Base-by-base conservation (phyloP, 2,329 filamentous ascomycete genomes). In the Zymoseptoria ardabiliae region DNA sequence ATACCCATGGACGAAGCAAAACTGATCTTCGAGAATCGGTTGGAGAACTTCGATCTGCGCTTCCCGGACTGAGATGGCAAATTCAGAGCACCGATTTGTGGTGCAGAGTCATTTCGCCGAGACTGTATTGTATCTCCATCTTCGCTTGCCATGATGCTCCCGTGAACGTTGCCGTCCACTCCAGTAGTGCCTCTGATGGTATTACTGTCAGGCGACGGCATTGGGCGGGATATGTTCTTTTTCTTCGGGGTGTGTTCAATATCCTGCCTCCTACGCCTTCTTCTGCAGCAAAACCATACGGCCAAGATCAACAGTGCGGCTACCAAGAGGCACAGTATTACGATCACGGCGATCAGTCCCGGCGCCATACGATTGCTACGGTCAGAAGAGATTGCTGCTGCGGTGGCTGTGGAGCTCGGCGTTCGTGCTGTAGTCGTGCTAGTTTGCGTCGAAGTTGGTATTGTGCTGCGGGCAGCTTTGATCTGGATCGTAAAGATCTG, bases 401-500 rank as follows among this genome's bases (percentile, higher is more conserved):
- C 51, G 20, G 20, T 53, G 25, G 23, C 50, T 9, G 21, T 59
- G 19, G 35, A 56, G 30, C 57, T 52, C 2, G 62, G 50, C 1
- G 56, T 30, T 2, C 57, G 53, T 45, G 58, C 50, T 3, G 55
- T 22, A 13, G 54, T 55, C 23, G 55, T 50, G 22, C 51, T 28
- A 19, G 63, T 52, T 35, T 54, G 62, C 10, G 62, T 66, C 25
- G 56, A 60, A 17, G 50, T 56, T 50, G 63, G 52, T 45, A 51
- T 60, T 25, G 53, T 23, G 53, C 21, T 63, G 22, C 54, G 50
- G 28, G 53, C 35, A 20, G 59, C 51, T 22, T 68, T 62, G 48
- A 78, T 59, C 17, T 70, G 62, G 51, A 83, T 73, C 1, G 71
- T 73, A 59, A 84, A 79, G 2, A 69, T 67, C 57, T 79, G 76